Evolutionary conservation across 2,329 filamentous ascomycete genomes (phyloP).

Genomic region (Arachnomyces sp.): DNA sequence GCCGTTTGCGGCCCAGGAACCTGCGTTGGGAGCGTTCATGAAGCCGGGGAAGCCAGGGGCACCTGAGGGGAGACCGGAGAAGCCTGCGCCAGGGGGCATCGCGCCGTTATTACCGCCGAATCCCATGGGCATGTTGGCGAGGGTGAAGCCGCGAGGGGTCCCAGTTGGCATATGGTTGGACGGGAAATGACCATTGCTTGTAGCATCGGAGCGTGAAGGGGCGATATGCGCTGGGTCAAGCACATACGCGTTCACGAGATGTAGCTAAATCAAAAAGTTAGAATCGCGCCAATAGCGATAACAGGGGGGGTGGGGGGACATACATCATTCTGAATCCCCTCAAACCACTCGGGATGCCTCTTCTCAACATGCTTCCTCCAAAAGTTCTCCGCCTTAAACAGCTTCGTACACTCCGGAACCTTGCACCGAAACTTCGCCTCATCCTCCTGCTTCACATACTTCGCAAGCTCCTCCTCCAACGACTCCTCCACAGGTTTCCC

Average conservation of each 20-base stretch:
- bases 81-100: constrained; percentile 27
- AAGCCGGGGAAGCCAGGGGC: constrained; percentile 25
- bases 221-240: constrained; percentile 91
- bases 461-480: constrained; percentile 72
- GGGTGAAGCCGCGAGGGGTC: constrained; percentile 84
- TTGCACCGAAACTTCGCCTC: constrained; percentile 96
- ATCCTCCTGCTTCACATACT: constrained; percentile 93
- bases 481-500: constrained; percentile 81
- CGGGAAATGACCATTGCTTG: constrained; percentile 88
- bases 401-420: constrained; percentile 87
- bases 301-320: constrained; percentile 27
- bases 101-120: constrained; percentile 42
- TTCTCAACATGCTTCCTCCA: constrained; percentile 99
- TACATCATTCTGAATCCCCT: constrained; percentile 74
- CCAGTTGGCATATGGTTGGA: constrained; percentile 69
- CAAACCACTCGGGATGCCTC: constrained; percentile 80
- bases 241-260: constrained; percentile 88
- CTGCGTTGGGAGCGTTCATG: constrained; percentile 22
- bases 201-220: constrained; percentile 84
- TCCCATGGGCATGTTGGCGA: constrained; percentile 59
- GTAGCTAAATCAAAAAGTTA: constrained; percentile 52
- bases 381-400: constrained; percentile 95
- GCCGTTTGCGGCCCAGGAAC: constrained; percentile 23
- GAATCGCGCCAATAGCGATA: constrained; percentile 3
- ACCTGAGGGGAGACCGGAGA: constrained; percentile 22